Percentiles rank a stretch among this genome's conserved stretches.
Evolutionary conservation across 352 stramenopile species (phyloP).

Genomic region (Halophytophthora batemanensis): DNA sequence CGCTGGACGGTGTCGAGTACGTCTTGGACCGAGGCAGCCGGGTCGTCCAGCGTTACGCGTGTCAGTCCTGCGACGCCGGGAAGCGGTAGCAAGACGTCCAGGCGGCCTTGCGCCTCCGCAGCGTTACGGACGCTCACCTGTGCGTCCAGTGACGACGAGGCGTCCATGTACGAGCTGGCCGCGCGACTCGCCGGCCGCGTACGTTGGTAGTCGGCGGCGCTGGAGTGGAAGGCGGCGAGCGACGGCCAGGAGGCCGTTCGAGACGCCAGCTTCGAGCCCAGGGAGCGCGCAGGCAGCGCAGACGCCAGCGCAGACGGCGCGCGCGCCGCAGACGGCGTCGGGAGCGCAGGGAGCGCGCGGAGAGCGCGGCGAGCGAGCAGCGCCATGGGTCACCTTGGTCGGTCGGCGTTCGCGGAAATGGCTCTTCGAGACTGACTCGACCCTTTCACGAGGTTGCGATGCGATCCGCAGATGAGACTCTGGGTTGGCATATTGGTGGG

Average conservation of each 20-base stretch:
- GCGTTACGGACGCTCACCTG: constrained; percentile 51
- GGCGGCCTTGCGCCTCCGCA: constrained; percentile 28
- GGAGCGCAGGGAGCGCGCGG: background rate
- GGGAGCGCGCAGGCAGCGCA: constrained; percentile 2
- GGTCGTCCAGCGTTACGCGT: constrained; percentile 38
- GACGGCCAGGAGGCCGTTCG: constrained; percentile 4
- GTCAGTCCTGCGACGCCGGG: constrained; percentile 54
- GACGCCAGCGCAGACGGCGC: background rate
- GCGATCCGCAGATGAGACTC: too few relatives aligned
- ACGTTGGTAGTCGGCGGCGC: constrained; percentile 8
- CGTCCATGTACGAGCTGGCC: constrained; percentile 1
- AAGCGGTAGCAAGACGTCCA: constrained; percentile 61
- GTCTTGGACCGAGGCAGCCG: constrained; percentile 38
- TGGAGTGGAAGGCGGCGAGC: constrained; percentile 15
- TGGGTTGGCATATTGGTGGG: too few relatives aligned
- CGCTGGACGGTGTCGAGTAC: constrained; percentile 53
- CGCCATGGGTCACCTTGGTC: too few relatives aligned
- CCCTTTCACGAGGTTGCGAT: too few relatives aligned
- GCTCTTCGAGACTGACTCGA: too few relatives aligned
- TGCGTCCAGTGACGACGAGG: constrained; percentile 16
- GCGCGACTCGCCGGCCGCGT: constrained; percentile 15
- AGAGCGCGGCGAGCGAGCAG: background rate
- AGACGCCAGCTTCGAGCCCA: constrained; percentile 1
- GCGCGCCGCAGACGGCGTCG: background rate
- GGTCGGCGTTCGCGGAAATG: too few relatives aligned